phyloP scores from a whole-genome alignment of 352 stramenopile genomes.

The Vaucheria bursata region DNA sequence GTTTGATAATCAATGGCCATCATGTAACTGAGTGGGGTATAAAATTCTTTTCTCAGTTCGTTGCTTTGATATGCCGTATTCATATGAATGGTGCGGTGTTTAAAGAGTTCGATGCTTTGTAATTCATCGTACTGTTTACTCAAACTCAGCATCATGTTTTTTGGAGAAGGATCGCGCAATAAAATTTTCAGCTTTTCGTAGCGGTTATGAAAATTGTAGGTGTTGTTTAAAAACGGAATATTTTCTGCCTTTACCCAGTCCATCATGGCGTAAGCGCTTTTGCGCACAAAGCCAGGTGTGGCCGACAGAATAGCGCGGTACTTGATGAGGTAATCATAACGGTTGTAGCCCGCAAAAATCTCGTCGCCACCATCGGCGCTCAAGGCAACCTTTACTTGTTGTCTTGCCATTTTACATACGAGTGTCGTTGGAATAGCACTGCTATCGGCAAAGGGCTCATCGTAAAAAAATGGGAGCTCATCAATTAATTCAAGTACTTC shows the following conservation, averaged over 20 bases:
- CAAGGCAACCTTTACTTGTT: background rate
- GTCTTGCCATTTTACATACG: background rate
- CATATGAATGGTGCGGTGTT: no score
- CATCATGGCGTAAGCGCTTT: no score
- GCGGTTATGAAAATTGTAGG: no score
- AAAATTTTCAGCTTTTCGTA: no score
- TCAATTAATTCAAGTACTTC: background rate
- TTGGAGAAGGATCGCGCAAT: no score
- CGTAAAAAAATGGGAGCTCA: background rate
- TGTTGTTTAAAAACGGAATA: no score
- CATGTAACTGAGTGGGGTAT: background rate
- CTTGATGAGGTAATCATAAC: background rate
- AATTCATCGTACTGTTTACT: no score
- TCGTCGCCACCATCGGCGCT: background rate
- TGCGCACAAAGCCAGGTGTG: no score
- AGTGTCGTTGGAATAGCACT: background rate
- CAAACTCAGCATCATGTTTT: no score
- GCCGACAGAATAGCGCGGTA: no score
- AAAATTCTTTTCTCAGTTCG: background rate
- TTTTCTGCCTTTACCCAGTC: no score
- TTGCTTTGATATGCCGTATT: background rate
- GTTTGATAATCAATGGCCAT: background rate
- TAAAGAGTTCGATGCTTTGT: no score
- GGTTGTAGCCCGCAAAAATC: background rate
- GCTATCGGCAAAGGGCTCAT: background rate